Evolutionary conservation across 2,329 filamentous ascomycete species (phyloP).

Genomic region (Penicillium italicum): DNA sequence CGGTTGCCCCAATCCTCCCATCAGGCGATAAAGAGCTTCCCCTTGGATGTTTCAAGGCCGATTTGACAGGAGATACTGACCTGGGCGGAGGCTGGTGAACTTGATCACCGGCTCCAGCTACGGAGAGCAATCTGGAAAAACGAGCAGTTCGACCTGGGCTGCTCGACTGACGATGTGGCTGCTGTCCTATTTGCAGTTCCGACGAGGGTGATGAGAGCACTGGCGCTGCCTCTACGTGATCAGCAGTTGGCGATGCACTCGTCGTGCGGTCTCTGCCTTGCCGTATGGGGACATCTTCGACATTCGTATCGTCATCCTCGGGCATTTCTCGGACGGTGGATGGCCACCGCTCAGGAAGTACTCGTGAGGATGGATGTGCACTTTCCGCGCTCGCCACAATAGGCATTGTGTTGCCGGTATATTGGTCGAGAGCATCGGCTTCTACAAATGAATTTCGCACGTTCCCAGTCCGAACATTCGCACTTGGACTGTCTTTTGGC

Average conservation of each 20-base stretch:
- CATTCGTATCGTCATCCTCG: neutral
- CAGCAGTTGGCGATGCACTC: constrained; percentile 9
- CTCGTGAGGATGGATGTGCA: constrained; percentile 13
- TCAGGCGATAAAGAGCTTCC: constrained; percentile 41
- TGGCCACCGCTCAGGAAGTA: constrained; percentile 11
- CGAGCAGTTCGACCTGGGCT: constrained; percentile 54
- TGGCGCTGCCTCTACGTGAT: constrained; percentile 19
- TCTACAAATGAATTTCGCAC: neutral
- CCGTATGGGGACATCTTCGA: neutral
- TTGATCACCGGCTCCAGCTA: constrained; percentile 46
- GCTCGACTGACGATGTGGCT: constrained; percentile 35
- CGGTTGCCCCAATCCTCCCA: constrained; percentile 21
- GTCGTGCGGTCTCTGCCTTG: constrained; percentile 2
- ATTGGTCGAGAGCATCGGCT: neutral
- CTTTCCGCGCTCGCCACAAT: neutral
- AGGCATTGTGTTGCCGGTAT: neutral
- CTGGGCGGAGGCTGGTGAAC: constrained; percentile 58
- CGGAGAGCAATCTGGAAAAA: constrained; percentile 52
- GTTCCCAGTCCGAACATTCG: constrained; percentile 7
- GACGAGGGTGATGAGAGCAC: constrained; percentile 15
- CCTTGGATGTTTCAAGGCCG: constrained; percentile 57
- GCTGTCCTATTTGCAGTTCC: constrained; percentile 12
- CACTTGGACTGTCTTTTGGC: constrained; percentile 12
- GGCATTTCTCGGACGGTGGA: constrained; percentile 13
- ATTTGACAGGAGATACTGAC: constrained; percentile 60